phyloP scores from a whole-genome alignment of 495 filamentous ascomycete species.

The Pseudevernia furfuracea region DNA sequence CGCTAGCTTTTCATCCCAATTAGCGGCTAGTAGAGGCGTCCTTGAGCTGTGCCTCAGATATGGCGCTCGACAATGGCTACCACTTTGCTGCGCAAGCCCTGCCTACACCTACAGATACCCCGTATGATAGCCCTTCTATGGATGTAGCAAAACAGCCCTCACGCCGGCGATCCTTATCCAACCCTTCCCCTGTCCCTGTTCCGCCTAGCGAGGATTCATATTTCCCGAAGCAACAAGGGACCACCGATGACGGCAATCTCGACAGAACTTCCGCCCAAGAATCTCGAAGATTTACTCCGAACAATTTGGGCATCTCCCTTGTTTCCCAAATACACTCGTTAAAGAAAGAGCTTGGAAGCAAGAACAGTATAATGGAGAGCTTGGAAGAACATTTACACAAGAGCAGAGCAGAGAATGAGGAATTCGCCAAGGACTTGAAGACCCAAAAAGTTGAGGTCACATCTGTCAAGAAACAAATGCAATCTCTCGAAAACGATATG shows the following conservation, averaged over 20 bases:
- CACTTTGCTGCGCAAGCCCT: constrained; percentile 35
- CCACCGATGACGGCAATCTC: constrained; percentile 48
- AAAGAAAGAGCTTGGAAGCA: constrained; percentile 81
- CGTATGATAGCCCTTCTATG: constrained; percentile 54
- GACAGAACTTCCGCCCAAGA: constrained; percentile 75
- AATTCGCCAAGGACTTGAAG: constrained; percentile 51
- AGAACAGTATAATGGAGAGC: constrained; percentile 71
- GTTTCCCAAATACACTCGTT: constrained; percentile 89
- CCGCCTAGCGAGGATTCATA: constrained; percentile 43
- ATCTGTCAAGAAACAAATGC: constrained; percentile 74
- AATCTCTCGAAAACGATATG: constrained; percentile 78
- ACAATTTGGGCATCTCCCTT: constrained; percentile 82
- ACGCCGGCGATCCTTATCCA: constrained; percentile 55
- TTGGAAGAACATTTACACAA: constrained; percentile 70
- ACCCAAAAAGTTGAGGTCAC: constrained; percentile 64
- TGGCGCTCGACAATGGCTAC: constrained; percentile 26
- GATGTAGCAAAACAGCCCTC: constrained; percentile 44
- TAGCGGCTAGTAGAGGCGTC: not conserved
- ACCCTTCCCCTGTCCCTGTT: constrained; percentile 54
- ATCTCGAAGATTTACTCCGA: constrained; percentile 81
- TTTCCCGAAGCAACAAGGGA: constrained; percentile 24
- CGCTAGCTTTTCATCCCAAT: not conserved
- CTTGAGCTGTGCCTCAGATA: not conserved
- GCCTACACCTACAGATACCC: constrained; percentile 60
- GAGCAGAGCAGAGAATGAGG: constrained; percentile 64